Base-by-base conservation (phyloP, 2,329 filamentous ascomycete genomes). In the Pyrenophora seminiperda region DNA sequence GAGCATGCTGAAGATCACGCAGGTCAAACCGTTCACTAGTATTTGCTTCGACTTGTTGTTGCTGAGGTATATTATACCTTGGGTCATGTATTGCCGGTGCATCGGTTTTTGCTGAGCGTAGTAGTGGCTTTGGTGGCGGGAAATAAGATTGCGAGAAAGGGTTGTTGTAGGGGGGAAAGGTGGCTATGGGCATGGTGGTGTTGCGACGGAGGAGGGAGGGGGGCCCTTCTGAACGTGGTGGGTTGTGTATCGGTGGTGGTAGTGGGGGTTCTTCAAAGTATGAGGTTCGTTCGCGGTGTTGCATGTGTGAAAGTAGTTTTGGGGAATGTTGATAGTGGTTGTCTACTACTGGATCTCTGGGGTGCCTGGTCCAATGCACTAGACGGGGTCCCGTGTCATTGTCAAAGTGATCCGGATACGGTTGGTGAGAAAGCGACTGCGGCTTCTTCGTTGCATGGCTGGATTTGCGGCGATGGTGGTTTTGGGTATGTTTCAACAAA, bases 191-290 rank as follows among this genome's bases (percentile, higher is more conserved):
- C n/a, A n/a, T n/a, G n/a, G n/a, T 24, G 19, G 49, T 63, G 7
- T 51, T 54, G 51, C 55, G 54, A n/a, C 58, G 60, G 37, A 50
- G 39, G 3, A 41, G 36, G 1, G 47, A n/a, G n/a, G n/a, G n/a
- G n/a, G n/a, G n/a, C n/a, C n/a, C 33, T 11, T 20, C 17, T 2
- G 52, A 60, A 2, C 51, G 54, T 6, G 33, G 54, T 6, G 33
- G 9, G 4, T 31, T 7, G 32, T 50, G 42, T 4, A n/a, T 10
- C 7, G 37, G 41, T 6, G 58, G 47, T 1, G 48, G 42, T 4
- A n/a, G 7, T 10, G 37, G 41, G 4, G 58, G 47, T 1, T 60
- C 47, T 1, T 57, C 40, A 6, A 43, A 47, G 50, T 60, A 61
- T 0, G 45, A 24, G 2, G 48, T 37, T 0, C 31, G 41, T 11